A percentile compares a stretch with the other conserved stretches of the same genome.
Conservation (phyloP, 805 yeast species). For the Kluyveromyces siamensis region DNA sequence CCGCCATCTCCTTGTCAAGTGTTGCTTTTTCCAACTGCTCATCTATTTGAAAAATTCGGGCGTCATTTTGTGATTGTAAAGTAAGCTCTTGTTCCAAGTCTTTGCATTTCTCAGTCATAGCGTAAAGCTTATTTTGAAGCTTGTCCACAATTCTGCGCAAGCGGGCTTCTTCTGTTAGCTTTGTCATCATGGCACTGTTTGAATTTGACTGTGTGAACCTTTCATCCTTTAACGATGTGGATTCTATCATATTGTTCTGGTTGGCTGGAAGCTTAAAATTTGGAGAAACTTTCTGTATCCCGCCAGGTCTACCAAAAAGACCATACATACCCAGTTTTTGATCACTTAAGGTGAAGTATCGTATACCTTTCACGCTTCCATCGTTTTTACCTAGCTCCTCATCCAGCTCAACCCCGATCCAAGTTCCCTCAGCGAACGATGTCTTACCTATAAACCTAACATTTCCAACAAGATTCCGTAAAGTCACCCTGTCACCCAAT, state of each 20-base stretch:
- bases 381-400: constrained; percentile 74
- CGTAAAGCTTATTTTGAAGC: constrained; percentile 39
- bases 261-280: not conserved
- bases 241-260: not conserved
- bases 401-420: constrained; percentile 79
- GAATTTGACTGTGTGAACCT: not conserved
- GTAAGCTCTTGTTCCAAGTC: not conserved
- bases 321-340: constrained; percentile 46
- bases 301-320: constrained; percentile 38
- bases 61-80: constrained; percentile 12
- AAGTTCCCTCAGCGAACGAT: constrained; percentile 50
- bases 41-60: constrained; percentile 27
- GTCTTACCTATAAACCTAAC: constrained; percentile 46
- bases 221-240: not conserved
- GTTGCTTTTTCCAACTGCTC: constrained; percentile 27
- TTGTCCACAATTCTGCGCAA: constrained; percentile 30
- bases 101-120: constrained; percentile 19
- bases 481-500: constrained; percentile 28
- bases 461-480: constrained; percentile 35
- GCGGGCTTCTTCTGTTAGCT: constrained; percentile 2
- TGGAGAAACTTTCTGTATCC: constrained; percentile 15
- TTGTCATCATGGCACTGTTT: no score
- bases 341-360: constrained; percentile 44
- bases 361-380: constrained; percentile 55
- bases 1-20: constrained; percentile 39